Evolutionary conservation across 805 yeast genomes (phyloP), one percentile per base, ranked within the genome.

Genomic region (Yueomyces sinensis): DNA sequence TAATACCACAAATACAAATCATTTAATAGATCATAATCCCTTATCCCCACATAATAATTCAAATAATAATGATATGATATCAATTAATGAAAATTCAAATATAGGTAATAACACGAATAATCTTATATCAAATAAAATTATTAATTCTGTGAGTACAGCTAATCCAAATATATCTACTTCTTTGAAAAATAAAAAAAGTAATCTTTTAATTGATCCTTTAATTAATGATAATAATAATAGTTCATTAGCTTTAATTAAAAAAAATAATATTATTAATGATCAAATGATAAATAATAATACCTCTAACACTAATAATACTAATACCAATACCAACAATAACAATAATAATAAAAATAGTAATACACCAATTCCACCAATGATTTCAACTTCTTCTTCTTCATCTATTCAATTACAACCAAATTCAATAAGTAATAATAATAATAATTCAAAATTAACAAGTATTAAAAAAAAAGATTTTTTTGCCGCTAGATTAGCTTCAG

Each of bases 401-500:
- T 13, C 36, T 31, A 5, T 31, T 13, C 18, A 27, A 29, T 30
- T 31, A n/a, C 3, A 23, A 11, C n/a, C 11, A 11, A 37, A 37
- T 17, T 32, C 37, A 13, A n/a, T n/a, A n/a, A 24, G 11, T 20
- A 24, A 18, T 13, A 17, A 19, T 16, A 24, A 25, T 17, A 32
- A 32, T 29, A 36, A 32, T 5, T 17, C 16, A 16, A 24, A 13
- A 30, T 38, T 17, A 44, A 42, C 58, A 18, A 56, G 55, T 16
- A 50, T 57, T 3, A 75, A 94, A 6, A 71, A 86, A 49, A 91
- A 95, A 0, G 97, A 87, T 50, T 74, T 84, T 40, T 91, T 91
- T 56, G 97, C 96, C 9, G 96, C 97, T 0, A 82, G 80, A 46
- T 65, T 91, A 40, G 97, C 95, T 7, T 78, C 84, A 37, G 97